phyloP scores from a whole-genome alignment of 2,329 filamentous ascomycete species.

The Colletotrichum limetticola region DNA sequence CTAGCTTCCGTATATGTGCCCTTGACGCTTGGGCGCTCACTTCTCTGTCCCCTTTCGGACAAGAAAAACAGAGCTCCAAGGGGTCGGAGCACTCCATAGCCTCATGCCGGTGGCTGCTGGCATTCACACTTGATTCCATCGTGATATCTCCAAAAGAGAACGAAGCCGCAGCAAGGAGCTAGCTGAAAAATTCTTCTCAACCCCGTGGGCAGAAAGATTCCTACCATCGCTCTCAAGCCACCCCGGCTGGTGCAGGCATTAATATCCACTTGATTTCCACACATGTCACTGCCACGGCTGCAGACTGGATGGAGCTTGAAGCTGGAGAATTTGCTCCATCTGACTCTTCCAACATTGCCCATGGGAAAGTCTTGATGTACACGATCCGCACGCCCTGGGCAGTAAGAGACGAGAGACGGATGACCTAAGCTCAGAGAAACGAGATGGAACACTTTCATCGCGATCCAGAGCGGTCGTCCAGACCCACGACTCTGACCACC shows the following conservation, averaged over 20 bases:
- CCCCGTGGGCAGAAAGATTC: conserved; percentile 10
- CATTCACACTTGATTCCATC: neutral
- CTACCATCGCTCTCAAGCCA: neutral
- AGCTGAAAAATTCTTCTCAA: conserved; percentile 5
- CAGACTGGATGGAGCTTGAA: neutral
- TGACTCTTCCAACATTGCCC: neutral
- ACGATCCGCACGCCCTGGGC: neutral
- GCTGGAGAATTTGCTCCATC: conserved; percentile 3
- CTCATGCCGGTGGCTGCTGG: neutral
- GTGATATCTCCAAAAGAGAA: neutral
- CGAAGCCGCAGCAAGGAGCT: neutral
- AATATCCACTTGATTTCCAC: conserved; percentile 20
- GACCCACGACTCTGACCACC: conserved; percentile 17
- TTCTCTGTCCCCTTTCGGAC: neutral
- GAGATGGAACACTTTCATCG: conserved; percentile 25
- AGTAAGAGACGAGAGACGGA: neutral
- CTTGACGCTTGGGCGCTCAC: neutral
- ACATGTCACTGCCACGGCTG: conserved; percentile 28
- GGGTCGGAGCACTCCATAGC: neutral
- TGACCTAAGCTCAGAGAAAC: neutral
- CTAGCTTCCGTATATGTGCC: neutral
- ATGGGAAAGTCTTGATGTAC: neutral
- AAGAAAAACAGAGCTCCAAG: neutral
- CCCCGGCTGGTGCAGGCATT: neutral
- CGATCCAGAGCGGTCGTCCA: conserved; percentile 28